A percentile compares a stretch with the other conserved stretches of the same genome.
phyloP scores from a whole-genome alignment of 2,329 filamentous ascomycete genomes.

The Corniculantispora saksenae region DNA sequence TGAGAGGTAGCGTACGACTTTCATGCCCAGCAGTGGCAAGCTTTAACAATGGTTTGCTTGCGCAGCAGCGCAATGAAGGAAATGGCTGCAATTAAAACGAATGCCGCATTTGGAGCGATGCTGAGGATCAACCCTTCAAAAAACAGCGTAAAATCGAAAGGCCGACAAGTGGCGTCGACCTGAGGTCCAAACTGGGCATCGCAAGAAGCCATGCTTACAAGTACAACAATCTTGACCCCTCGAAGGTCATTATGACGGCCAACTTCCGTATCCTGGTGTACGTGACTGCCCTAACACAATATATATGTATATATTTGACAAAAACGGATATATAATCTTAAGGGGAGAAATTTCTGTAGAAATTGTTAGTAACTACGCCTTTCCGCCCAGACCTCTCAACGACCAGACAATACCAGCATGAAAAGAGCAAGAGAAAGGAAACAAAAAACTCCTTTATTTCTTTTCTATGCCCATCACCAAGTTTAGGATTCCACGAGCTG shows the following conservation, averaged over 20 bases:
- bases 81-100: neutral
- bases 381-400: neutral
- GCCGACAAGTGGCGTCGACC: constrained; percentile 8
- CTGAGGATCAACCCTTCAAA: constrained; percentile 13
- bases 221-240: too few relatives aligned
- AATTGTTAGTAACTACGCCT: neutral
- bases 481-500: neutral
- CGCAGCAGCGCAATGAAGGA: neutral
- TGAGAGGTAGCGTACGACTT: neutral
- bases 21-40: neutral
- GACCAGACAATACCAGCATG: neutral
- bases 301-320: too few relatives aligned
- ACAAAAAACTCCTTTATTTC: neutral
- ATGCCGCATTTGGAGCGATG: neutral
- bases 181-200: constrained; percentile 13
- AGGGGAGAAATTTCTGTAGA: neutral
- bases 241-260: too few relatives aligned
- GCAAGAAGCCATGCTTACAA: neutral
- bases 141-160: constrained; percentile 13
- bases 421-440: neutral
- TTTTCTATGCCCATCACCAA: neutral
- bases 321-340: neutral
- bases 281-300: too few relatives aligned
- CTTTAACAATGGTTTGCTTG: constrained; percentile 4
- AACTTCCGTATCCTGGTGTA: too few relatives aligned